A percentile compares a stretch with the other conserved stretches of the same genome.
phyloP scores from a whole-genome alignment of 495 filamentous ascomycete species.

The Xylaria telfairii region DNA sequence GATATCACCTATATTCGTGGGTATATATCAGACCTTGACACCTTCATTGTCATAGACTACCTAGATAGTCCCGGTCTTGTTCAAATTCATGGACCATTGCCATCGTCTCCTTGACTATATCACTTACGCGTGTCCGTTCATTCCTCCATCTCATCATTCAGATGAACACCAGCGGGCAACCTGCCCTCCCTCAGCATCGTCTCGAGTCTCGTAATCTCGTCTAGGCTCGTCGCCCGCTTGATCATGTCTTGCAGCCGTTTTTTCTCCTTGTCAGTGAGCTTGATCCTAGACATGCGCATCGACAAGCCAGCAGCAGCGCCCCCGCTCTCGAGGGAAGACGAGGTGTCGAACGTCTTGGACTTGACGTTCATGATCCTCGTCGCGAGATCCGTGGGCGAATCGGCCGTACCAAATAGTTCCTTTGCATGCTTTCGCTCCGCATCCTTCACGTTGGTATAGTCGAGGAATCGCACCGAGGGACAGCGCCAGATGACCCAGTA shows the following conservation, averaged over 20 bases:
- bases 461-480: conserved; percentile 85
- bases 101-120: background rate
- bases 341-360: conserved; percentile 78
- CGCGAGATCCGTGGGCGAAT: conserved; percentile 80
- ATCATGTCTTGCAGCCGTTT: conserved; percentile 65
- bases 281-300: conserved; percentile 69
- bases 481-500: conserved; percentile 89
- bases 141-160: conserved; percentile 62
- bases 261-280: conserved; percentile 52
- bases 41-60: background rate
- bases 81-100: background rate
- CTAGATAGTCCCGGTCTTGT: background rate
- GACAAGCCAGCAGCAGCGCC: conserved; percentile 48
- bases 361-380: conserved; percentile 89
- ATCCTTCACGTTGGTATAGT: conserved; percentile 90
- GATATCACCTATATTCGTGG: conserved; percentile 15
- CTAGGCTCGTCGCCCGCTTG: conserved; percentile 80
- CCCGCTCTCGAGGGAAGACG: conserved; percentile 48
- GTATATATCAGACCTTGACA: conserved; percentile 15
- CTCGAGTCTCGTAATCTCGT: conserved; percentile 83
- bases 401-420: conserved; percentile 80
- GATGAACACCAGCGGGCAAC: conserved; percentile 71
- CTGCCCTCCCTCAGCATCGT: conserved; percentile 86
- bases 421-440: conserved; percentile 75
- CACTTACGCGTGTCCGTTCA: conserved; percentile 29